Evolutionary conservation across 169 alveolate genomes (phyloP).

Genomic region (Nephromyces sp.): DNA sequence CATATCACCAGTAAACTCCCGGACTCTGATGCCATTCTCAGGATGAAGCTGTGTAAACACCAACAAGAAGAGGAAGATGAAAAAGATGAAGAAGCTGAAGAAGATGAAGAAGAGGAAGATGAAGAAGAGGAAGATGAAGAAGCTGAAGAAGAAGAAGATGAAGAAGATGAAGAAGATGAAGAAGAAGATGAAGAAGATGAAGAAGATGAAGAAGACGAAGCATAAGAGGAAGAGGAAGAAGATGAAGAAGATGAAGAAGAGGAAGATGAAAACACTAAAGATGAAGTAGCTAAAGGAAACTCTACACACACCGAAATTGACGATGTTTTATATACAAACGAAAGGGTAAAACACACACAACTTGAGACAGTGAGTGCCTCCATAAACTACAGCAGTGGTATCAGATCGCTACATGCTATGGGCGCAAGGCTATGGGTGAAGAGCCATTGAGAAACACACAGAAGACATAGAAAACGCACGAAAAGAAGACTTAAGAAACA

Average conservation of each 20-base stretch:
- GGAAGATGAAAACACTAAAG: neutral
- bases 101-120: neutral
- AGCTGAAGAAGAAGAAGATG: neutral
- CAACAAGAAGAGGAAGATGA: neutral
- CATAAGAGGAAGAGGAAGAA: neutral
- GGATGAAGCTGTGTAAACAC: constrained; percentile 43
- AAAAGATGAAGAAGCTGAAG: neutral
- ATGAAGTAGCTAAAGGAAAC: neutral
- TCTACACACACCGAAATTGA: too few species aligned
- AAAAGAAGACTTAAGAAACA: too few species aligned
- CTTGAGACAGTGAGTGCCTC: too few species aligned
- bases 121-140: neutral
- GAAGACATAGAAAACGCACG: too few species aligned
- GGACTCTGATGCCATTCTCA: constrained; percentile 60
- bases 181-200: neutral
- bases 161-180: neutral
- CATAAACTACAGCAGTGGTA: too few species aligned
- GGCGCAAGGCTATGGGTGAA: too few species aligned
- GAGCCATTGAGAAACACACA: too few species aligned
- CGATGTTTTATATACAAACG: too few species aligned
- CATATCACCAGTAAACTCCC: constrained; percentile 65
- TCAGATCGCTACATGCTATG: too few species aligned
- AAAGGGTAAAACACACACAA: too few species aligned
- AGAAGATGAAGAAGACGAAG: neutral
- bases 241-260: neutral